These are phyloP conservation scores for Dryadomyces quercus-mongolicae DNA, from an alignment of 2,329 filamentous ascomycete species.

Conservation along the genomic window DNA sequence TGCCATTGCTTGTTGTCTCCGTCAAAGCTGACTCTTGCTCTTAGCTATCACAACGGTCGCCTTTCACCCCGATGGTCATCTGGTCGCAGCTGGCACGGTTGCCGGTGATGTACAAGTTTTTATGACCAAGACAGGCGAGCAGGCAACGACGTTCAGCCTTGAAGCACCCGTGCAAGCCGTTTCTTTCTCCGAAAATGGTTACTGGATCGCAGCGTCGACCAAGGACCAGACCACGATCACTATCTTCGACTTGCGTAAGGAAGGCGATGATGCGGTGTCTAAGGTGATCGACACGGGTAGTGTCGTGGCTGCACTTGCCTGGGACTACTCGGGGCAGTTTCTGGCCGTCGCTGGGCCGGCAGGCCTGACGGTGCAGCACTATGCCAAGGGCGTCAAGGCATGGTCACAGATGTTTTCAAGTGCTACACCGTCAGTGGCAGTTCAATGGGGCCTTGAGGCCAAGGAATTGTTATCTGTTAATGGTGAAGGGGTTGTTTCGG, in stretches of 20 bases:
- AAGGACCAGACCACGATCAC: conserved; percentile 68
- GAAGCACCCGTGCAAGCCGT: conserved; percentile 62
- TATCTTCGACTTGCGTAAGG: conserved; percentile 86
- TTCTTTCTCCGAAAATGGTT: conserved; percentile 91
- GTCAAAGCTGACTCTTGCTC: background rate
- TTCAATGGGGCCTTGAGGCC: conserved; percentile 68
- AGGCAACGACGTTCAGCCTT: conserved; percentile 61
- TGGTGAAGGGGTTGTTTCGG: conserved; percentile 60
- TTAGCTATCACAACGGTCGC: conserved; percentile 62
- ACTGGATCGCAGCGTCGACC: conserved; percentile 78
- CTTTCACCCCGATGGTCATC: conserved; percentile 95
- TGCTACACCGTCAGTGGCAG: conserved; percentile 58
- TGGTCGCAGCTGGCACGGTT: conserved; percentile 73
- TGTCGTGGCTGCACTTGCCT: conserved; percentile 66
- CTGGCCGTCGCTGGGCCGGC: conserved; percentile 69
- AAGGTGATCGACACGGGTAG: conserved; percentile 81
- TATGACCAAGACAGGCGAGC: conserved; percentile 68
- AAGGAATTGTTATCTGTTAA: conserved; percentile 65
- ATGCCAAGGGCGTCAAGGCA: conserved; percentile 71
- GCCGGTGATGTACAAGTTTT: conserved; percentile 79
- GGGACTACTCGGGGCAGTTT: conserved; percentile 95
- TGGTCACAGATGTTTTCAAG: conserved; percentile 81
- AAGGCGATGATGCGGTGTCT: conserved; percentile 66
- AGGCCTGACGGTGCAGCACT: conserved; percentile 80
- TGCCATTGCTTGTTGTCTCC: background rate